Base-by-base conservation (phyloP, 2,329 filamentous ascomycete species). In the Ciborinia camelliae region DNA sequence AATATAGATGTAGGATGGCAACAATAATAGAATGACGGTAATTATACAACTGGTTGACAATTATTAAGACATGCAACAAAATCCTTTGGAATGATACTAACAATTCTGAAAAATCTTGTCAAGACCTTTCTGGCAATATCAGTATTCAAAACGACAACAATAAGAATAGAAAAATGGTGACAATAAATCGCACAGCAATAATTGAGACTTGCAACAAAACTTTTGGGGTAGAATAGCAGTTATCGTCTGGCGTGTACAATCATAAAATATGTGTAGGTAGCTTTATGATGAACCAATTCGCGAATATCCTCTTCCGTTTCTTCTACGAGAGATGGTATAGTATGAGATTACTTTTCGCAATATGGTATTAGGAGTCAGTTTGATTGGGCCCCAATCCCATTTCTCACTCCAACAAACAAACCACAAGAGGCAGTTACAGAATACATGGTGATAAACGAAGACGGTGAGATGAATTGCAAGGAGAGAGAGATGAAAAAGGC, bases 91-190 rank as follows among this genome's bases (percentile, higher is more conserved):
- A 9, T 7, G 10, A 23, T 23, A 47, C 10, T 47, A 12, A n/a
- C 3, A 23, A 14, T 7, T 4, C 10, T n/a, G 10, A 20, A 5
- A 1, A 1, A 1, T 12, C 18, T 5, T 9, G 2, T 23, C 4
- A 28, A 18, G 1, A 2, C 4, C 8, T 28, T 3, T 18, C 23
- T 4, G 3, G 5, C 32, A 39, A 6, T 9, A 39, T 9, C 3
- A 26, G 6, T 12, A 54, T 3, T 8, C 14, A 18, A 26, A 26
- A 39, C 2, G 23, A 8, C 4, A 20, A 28, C 10, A 10, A 28
- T 54, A 15, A 32, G 2, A 32, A 3, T 20, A 14, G 41, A 26
- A 47, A 26, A 12, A 47, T 47, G n/a, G n/a, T 5, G 5, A 5
- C 9, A 4, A 26, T 26, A 12, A 26, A 47, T 23, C n/a, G 9